Evolutionary conservation across 345 rosid genomes (phyloP).

Genomic region (Citrus australasica): DNA sequence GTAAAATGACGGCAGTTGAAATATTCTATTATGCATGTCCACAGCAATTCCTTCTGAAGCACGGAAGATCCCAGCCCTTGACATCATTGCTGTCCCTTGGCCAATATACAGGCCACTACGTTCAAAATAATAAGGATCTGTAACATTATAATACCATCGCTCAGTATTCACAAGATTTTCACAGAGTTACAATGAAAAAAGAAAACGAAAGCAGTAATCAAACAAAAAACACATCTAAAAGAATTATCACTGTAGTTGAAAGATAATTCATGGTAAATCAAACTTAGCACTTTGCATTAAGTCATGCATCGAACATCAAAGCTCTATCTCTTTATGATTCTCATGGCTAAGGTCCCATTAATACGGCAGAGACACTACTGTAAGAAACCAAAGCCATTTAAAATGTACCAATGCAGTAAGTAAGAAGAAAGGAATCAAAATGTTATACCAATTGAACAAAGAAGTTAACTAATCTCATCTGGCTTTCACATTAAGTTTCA

Average conservation of each 20-base stretch:
- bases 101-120: slow-evolving; percentile 86
- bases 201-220: not conserved
- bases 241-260: not conserved
- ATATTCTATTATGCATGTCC: slow-evolving; percentile 73
- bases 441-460: not conserved
- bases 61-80: slow-evolving; percentile 95
- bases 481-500: not conserved
- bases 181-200: not conserved
- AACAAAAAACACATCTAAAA: not conserved
- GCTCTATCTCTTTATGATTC: not conserved
- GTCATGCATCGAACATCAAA: not conserved
- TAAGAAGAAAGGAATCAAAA: not conserved
- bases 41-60: slow-evolving; percentile 78
- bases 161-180: slow-evolving; percentile 10
- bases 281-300: not conserved
- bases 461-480: not conserved
- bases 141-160: slow-evolving; percentile 22
- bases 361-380: not conserved
- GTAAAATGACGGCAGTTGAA: slow-evolving; percentile 73
- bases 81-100: slow-evolving; percentile 82
- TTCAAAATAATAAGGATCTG: slow-evolving; percentile 77
- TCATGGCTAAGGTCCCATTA: not conserved
- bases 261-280: not conserved
- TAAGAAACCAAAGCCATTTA: not conserved
- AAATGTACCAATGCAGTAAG: not conserved